phyloP scores from a whole-genome alignment of 2,329 filamentous ascomycete genomes.

The Sclerotinia spermophila region DNA sequence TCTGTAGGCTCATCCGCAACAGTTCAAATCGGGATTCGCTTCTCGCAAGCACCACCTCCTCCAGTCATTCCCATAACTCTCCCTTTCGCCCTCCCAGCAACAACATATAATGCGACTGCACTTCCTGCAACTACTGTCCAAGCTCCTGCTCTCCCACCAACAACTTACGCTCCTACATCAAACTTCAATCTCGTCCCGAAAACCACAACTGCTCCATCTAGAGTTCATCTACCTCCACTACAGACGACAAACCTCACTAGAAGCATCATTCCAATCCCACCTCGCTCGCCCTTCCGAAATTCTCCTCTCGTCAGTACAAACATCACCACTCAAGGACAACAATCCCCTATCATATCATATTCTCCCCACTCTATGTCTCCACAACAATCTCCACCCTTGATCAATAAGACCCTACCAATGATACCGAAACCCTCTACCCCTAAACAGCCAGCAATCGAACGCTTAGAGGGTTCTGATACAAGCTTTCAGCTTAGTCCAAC shows the following conservation, averaged over 20 bases:
- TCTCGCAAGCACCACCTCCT: constrained; percentile 50
- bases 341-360: constrained; percentile 13
- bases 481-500: constrained; percentile 44
- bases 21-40: constrained; percentile 66
- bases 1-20: constrained; percentile 64
- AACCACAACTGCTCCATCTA: constrained; percentile 3
- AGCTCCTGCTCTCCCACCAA: neutral
- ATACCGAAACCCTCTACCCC: constrained; percentile 22
- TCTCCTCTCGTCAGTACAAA: constrained; percentile 16
- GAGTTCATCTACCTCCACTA: constrained; percentile 13
- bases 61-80: constrained; percentile 19
- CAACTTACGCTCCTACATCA: neutral
- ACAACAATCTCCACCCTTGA: neutral
- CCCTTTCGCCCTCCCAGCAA: constrained; percentile 35
- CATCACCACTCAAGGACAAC: constrained; percentile 11
- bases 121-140: neutral
- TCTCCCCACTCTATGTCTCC: neutral
- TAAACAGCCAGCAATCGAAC: constrained; percentile 30
- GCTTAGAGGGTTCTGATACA: constrained; percentile 31
- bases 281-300: constrained; percentile 15
- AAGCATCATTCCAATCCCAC: constrained; percentile 13
- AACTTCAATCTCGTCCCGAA: neutral
- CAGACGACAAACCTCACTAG: constrained; percentile 9
- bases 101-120: constrained; percentile 36
- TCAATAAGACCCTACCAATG: constrained; percentile 29